Percentiles rank a stretch among this genome's conserved stretches.
phyloP scores from a whole-genome alignment of 2,329 filamentous ascomycete species.

The Cladophialophora chaetospira region DNA sequence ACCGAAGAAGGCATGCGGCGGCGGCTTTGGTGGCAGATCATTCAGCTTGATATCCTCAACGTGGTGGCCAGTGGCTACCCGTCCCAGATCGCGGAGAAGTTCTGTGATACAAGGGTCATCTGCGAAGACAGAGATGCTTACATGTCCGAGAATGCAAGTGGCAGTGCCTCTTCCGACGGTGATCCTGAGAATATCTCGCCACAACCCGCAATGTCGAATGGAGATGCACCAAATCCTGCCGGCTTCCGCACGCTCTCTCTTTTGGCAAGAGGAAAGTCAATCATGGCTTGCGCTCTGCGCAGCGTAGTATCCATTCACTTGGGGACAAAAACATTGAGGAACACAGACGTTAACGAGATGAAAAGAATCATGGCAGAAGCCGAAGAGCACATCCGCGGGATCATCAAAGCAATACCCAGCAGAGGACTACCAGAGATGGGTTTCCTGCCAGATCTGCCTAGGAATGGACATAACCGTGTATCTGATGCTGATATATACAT shows the following conservation, averaged over 20 bases:
- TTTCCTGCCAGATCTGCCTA: conserved; percentile 26
- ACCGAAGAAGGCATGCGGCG: conserved; percentile 45
- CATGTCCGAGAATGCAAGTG: conserved; percentile 43
- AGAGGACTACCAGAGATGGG: conserved; percentile 34
- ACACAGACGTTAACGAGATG: conserved; percentile 48
- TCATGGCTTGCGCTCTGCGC: conserved; percentile 46
- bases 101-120: conserved; percentile 51
- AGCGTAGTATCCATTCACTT: conserved; percentile 48
- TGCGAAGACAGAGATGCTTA: conserved; percentile 52
- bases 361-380: conserved; percentile 45
- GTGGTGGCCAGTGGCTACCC: conserved; percentile 53
- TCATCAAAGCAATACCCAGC: conserved; percentile 48
- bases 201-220: conserved; percentile 34
- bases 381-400: conserved; percentile 45
- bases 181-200: background rate
- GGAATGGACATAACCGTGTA: background rate
- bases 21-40: conserved; percentile 42
- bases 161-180: conserved; percentile 38
- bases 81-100: conserved; percentile 51
- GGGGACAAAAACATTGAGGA: conserved; percentile 47
- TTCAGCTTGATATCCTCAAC: conserved; percentile 58
- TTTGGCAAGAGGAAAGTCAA: conserved; percentile 48
- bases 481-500: conserved; percentile 28
- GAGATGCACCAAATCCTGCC: conserved; percentile 47
- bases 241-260: conserved; percentile 46